These are phyloP conservation scores for Chlorella sp. DNA, from an alignment of 139 green algal species.

Conservation along the genomic window DNA sequence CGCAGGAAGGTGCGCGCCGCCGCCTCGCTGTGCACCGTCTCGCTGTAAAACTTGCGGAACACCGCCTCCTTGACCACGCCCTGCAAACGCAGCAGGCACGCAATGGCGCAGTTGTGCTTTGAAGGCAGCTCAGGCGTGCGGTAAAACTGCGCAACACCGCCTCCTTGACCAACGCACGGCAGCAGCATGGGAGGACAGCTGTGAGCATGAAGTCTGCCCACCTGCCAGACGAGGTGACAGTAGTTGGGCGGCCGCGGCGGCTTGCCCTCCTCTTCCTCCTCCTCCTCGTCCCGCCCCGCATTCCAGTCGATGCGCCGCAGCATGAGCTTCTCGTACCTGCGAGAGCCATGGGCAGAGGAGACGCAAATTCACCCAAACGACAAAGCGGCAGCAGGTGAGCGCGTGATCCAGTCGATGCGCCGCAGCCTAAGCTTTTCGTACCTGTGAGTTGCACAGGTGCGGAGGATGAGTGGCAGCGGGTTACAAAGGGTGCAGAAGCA, in stretches of 20 bases:
- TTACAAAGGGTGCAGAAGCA: too few species aligned
- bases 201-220: not conserved
- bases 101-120: not conserved
- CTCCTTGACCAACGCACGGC: too few species aligned
- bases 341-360: not conserved
- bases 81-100: slow-evolving; percentile 33
- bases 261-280: slow-evolving; percentile 42
- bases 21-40: slow-evolving; percentile 49
- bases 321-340: slow-evolving; percentile 95
- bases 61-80: slow-evolving; percentile 66
- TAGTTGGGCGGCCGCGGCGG: slow-evolving; percentile 43
- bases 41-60: slow-evolving; percentile 77
- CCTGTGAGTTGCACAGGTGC: too few species aligned
- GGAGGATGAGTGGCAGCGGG: too few species aligned
- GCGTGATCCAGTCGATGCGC: too few species aligned
- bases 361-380: too few species aligned
- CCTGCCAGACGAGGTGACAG: slow-evolving; percentile 65
- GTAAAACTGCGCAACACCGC: too few species aligned
- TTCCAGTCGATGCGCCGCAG: slow-evolving; percentile 94
- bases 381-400: too few species aligned
- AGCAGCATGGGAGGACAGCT: not conserved
- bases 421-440: too few species aligned
- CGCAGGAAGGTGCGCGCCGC: slow-evolving; percentile 33
- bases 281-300: slow-evolving; percentile 49
- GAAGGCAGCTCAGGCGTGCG: too few species aligned